A percentile compares a stretch with the other conserved stretches of the same genome.
Evolutionary conservation across 2,329 filamentous ascomycete species (phyloP).

Genomic region (Colletotrichum sansevieriae): DNA sequence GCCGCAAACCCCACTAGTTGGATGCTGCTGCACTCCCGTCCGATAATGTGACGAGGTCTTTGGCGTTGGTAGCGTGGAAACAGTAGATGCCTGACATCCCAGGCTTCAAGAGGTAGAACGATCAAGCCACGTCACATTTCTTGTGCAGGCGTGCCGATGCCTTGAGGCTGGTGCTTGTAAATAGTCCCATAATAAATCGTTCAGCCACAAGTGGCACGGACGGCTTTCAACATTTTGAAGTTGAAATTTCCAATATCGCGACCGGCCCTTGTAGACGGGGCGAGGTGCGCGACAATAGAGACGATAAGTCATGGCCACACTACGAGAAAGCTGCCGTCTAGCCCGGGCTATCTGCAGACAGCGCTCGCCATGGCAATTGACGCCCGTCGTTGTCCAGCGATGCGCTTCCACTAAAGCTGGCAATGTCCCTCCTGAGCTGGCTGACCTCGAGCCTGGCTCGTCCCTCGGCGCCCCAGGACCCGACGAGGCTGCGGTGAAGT

Average conservation of each 20-base stretch:
- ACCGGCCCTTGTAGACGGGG: conserved; percentile 31
- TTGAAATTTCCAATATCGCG: conserved; percentile 43
- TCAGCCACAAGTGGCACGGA: conserved; percentile 40
- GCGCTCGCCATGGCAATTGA: conserved; percentile 46
- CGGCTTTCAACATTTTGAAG: conserved; percentile 38
- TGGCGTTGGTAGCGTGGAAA: neutral
- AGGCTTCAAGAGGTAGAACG: neutral
- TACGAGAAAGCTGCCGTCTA: conserved; percentile 56
- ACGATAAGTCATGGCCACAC: conserved; percentile 54
- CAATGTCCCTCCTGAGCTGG: conserved; percentile 52
- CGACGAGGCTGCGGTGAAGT: conserved; percentile 53
- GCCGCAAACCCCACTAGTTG: conserved; percentile 15
- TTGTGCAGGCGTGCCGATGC: neutral
- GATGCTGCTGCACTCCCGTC: conserved; percentile 26
- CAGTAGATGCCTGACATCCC: neutral
- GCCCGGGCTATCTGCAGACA: conserved; percentile 49
- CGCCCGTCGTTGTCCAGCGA: conserved; percentile 49
- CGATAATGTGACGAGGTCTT: conserved; percentile 15
- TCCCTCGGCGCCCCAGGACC: conserved; percentile 60
- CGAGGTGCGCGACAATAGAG: conserved; percentile 24
- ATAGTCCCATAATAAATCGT: neutral
- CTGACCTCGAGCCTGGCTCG: conserved; percentile 66
- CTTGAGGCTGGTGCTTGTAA: too few species aligned
- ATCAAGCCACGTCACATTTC: conserved; percentile 20
- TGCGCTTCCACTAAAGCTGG: conserved; percentile 62